A percentile compares a stretch with the other conserved stretches of the same genome.
These are phyloP conservation scores for Clonostachys solani DNA, from an alignment of 2,329 filamentous ascomycete species.

Conservation along the genomic window DNA sequence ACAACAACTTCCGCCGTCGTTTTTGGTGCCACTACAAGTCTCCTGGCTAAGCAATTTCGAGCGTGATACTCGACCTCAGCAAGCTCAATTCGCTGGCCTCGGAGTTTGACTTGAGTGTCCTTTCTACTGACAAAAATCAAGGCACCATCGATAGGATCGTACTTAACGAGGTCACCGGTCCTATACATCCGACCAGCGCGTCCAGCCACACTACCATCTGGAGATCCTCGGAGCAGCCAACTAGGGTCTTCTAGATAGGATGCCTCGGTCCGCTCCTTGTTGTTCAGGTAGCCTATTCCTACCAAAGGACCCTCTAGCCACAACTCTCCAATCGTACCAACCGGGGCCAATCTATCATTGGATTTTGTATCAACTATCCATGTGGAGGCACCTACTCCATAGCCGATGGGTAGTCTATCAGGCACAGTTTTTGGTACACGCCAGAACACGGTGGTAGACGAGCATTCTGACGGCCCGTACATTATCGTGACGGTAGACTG, in stretches of 20 bases:
- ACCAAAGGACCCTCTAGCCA: constrained; percentile 86
- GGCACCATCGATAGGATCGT: constrained; percentile 27
- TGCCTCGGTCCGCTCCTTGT: constrained; percentile 41
- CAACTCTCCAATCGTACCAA: constrained; percentile 64
- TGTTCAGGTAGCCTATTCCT: constrained; percentile 55
- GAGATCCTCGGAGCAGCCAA: constrained; percentile 23
- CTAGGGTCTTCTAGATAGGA: constrained; percentile 55
- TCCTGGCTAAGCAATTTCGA: neutral
- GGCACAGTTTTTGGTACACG: no score
- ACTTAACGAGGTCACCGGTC: constrained; percentile 41
- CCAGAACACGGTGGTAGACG: no score
- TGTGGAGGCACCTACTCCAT: no score
- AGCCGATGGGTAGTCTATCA: no score
- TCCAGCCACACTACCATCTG: constrained; percentile 3
- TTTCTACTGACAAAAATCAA: constrained; percentile 44
- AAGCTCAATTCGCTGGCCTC: constrained; percentile 2
- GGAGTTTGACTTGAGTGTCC: constrained; percentile 5
- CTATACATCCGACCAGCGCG: constrained; percentile 23
- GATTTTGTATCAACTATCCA: no score
- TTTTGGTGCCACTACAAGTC: no score
- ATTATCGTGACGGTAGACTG: no score
- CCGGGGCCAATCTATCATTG: constrained; percentile 2
- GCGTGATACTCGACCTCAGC: constrained; percentile 2
- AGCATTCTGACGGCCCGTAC: no score
- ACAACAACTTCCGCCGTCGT: no score